Conservation (phyloP, 2,329 filamentous ascomycete genomes). For the Fusarium paranaense region DNA sequence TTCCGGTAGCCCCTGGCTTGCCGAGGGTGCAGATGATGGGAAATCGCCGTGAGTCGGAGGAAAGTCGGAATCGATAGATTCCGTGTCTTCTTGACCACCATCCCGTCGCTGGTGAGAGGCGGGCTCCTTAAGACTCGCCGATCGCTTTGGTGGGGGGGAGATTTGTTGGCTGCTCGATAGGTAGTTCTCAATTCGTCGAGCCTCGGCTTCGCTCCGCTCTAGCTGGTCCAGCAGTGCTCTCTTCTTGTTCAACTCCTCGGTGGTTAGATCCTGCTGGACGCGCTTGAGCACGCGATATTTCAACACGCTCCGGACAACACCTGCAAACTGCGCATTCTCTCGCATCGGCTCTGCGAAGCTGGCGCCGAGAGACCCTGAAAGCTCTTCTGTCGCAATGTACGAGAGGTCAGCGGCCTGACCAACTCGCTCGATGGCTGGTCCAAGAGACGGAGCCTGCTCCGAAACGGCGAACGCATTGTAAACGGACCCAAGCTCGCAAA, state of each 20-base stretch:
- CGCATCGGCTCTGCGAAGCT: slow-evolving; percentile 98
- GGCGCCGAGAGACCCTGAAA: slow-evolving; percentile 88
- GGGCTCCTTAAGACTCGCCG: slow-evolving; percentile 67
- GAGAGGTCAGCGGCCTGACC: slow-evolving; percentile 96
- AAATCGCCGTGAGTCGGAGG: slow-evolving; percentile 86
- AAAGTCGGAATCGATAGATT: slow-evolving; percentile 96
- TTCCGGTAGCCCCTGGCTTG: slow-evolving; percentile 77
- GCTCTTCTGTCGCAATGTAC: slow-evolving; percentile 93
- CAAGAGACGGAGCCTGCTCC: slow-evolving; percentile 88
- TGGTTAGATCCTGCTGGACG: slow-evolving; percentile 97
- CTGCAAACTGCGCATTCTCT: slow-evolving; percentile 96
- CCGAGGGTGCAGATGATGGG: slow-evolving; percentile 72
- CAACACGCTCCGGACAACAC: slow-evolving; percentile 89
- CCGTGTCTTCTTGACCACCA: slow-evolving; percentile 78
- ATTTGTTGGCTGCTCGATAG: slow-evolving; percentile 78
- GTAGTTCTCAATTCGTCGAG: slow-evolving; percentile 93
- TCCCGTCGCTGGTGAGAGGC: slow-evolving; percentile 64
- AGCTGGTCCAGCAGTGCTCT: slow-evolving; percentile 82
- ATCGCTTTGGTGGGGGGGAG: slow-evolving; percentile 72
- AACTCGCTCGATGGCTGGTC: slow-evolving; percentile 91
- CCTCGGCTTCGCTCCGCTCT: slow-evolving; percentile 94
- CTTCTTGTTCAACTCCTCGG: slow-evolving; percentile 92
- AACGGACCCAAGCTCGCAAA: slow-evolving; percentile 92
- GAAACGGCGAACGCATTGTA: slow-evolving; percentile 98
- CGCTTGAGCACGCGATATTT: slow-evolving; percentile 92